Evolutionary conservation across 2,329 filamentous ascomycete species (phyloP).

Genomic region (Fusarium dimerum): DNA sequence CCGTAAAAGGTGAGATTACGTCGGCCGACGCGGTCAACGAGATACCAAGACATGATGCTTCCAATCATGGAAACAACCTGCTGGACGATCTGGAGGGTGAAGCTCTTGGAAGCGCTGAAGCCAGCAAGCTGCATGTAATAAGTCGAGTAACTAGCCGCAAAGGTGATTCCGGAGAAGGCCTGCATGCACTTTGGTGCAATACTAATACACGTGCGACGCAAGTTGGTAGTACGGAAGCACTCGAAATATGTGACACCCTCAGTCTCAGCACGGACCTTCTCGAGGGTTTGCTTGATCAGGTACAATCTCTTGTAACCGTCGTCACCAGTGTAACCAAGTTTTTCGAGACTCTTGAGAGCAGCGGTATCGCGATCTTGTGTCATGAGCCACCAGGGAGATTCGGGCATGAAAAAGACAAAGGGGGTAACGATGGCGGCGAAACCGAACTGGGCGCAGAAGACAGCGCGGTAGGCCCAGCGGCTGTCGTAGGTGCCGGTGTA

Average conservation of each 20-base stretch:
- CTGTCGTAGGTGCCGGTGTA: neutral
- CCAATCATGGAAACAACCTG: constrained; percentile 1
- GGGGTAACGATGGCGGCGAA: neutral
- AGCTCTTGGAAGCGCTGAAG: neutral
- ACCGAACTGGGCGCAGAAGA: constrained; percentile 2
- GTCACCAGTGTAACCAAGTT: neutral
- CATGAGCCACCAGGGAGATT: constrained; percentile 1
- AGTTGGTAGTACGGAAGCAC: constrained; percentile 2
- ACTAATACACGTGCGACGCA: neutral
- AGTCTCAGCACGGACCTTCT: neutral
- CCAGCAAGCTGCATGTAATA: constrained; percentile 12
- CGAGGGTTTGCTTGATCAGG: neutral
- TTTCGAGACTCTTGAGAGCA: neutral
- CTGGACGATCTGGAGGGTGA: neutral
- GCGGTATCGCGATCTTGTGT: neutral
- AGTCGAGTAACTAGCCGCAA: neutral
- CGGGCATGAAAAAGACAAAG: constrained; percentile 1
- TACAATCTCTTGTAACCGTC: neutral
- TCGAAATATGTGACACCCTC: constrained; percentile 5
- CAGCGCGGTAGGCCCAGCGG: constrained; percentile 1
- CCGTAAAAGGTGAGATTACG: constrained; percentile 2
- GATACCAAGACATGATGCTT: constrained; percentile 4
- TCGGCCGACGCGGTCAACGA: constrained; percentile 4
- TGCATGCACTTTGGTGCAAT: neutral
- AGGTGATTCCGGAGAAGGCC: constrained; percentile 1